These are phyloP conservation scores for Linum trigynum DNA, from an alignment of 345 rosid species.

Conservation along the genomic window DNA sequence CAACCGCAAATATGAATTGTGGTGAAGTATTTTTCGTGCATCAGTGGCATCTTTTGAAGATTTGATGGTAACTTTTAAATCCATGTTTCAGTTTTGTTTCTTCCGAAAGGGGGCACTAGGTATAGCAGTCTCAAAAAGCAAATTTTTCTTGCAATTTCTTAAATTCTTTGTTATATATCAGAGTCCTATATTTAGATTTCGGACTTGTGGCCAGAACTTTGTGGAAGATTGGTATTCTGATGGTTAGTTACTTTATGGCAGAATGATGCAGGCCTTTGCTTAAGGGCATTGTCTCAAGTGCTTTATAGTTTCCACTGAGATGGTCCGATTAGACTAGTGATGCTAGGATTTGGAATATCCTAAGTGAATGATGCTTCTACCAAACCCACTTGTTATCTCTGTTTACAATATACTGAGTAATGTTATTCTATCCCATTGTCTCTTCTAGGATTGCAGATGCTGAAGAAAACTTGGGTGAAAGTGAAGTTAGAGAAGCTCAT, in stretches of 20 bases:
- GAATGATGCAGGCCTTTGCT: neutral
- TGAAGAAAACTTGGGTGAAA: constrained; percentile 47
- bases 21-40: too few relatives aligned
- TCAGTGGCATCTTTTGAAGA: too few relatives aligned
- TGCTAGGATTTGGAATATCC: too few relatives aligned
- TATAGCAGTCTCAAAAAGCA: neutral
- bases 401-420: neutral
- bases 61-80: too few relatives aligned
- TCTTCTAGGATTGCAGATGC: constrained; percentile 84
- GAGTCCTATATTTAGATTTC: neutral
- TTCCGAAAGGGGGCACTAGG: neutral
- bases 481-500: constrained; percentile 21
- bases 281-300: too few relatives aligned
- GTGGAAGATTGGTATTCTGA: neutral
- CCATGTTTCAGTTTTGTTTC: too few relatives aligned
- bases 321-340: neutral
- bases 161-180: neutral
- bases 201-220: neutral
- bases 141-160: neutral
- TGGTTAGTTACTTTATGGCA: neutral
- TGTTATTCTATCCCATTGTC: neutral
- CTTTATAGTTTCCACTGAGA: neutral
- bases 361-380: neutral
- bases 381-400: neutral
- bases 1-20: too few relatives aligned